Evolutionary conservation across 192 early-diverging fungal genomes (phyloP).

Genomic region (Podila horticola): DNA sequence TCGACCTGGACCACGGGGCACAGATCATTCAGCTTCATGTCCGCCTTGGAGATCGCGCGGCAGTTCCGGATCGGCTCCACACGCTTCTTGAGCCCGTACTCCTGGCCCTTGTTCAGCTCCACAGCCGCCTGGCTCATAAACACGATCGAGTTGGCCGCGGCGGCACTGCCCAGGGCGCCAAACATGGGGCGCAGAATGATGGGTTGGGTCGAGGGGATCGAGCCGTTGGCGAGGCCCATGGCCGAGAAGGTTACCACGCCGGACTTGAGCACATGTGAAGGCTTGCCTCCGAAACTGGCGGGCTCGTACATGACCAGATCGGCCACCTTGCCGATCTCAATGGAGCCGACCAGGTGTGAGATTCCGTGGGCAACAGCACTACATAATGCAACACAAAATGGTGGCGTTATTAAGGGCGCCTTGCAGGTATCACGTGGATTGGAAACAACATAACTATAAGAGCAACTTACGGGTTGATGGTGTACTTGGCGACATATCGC

Average conservation of each 20-base stretch:
- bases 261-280: conserved; percentile 87
- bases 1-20: conserved; percentile 86
- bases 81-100: conserved; percentile 75
- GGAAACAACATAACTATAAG: neutral
- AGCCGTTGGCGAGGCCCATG: conserved; percentile 96
- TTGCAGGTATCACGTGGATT: neutral
- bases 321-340: conserved; percentile 94
- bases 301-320: conserved; percentile 91
- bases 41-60: conserved; percentile 80
- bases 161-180: conserved; percentile 72
- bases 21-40: conserved; percentile 87
- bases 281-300: conserved; percentile 89
- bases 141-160: conserved; percentile 70
- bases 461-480: conserved; percentile 89
- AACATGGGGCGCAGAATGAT: conserved; percentile 89
- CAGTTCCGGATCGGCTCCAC: conserved; percentile 80
- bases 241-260: conserved; percentile 86
- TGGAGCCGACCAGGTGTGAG: conserved; percentile 88
- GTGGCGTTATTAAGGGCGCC: no score
- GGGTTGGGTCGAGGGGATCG: conserved; percentile 95
- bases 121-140: conserved; percentile 88
- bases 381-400: no score
- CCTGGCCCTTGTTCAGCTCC: conserved; percentile 59
- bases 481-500: conserved; percentile 97
- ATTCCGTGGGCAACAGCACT: conserved; percentile 91